These are phyloP conservation scores for Claviceps paspali DNA, from an alignment of 2,329 filamentous ascomycete species.

Conservation along the genomic window DNA sequence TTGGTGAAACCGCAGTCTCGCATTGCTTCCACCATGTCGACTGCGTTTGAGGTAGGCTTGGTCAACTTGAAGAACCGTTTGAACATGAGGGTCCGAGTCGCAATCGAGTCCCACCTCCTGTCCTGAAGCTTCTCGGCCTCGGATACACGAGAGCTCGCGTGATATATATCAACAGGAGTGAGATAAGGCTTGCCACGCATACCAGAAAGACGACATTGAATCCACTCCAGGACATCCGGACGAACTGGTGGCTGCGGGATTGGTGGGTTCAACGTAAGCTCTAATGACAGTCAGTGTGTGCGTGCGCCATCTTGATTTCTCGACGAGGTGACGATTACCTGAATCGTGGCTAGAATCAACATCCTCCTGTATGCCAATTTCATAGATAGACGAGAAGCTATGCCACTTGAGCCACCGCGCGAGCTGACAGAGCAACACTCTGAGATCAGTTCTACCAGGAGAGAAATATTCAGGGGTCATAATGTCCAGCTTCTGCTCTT, in stretches of 20 bases:
- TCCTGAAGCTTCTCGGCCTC: conserved; percentile 21
- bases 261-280: conserved; percentile 17
- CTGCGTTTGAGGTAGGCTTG: conserved; percentile 32
- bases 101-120: conserved; percentile 29
- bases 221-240: conserved; percentile 38
- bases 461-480: conserved; percentile 29
- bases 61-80: conserved; percentile 49
- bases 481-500: conserved; percentile 74
- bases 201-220: conserved; percentile 30
- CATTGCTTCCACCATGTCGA: conserved; percentile 60
- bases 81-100: conserved; percentile 57
- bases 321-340: conserved; percentile 16
- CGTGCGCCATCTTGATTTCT: neutral
- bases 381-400: conserved; percentile 31
- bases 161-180: conserved; percentile 30
- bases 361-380: conserved; percentile 37
- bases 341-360: conserved; percentile 22
- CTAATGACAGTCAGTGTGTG: conserved; percentile 9
- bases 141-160: conserved; percentile 20
- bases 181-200: conserved; percentile 22
- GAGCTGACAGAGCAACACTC: conserved; percentile 67
- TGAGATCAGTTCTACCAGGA: conserved; percentile 36
- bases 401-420: conserved; percentile 67
- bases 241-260: conserved; percentile 19
- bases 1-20: conserved; percentile 51